Evolutionary conservation across 768 basidiomycete species (phyloP), one percentile per base, ranked within the genome.

Genomic region (Pisolithus sp.): DNA sequence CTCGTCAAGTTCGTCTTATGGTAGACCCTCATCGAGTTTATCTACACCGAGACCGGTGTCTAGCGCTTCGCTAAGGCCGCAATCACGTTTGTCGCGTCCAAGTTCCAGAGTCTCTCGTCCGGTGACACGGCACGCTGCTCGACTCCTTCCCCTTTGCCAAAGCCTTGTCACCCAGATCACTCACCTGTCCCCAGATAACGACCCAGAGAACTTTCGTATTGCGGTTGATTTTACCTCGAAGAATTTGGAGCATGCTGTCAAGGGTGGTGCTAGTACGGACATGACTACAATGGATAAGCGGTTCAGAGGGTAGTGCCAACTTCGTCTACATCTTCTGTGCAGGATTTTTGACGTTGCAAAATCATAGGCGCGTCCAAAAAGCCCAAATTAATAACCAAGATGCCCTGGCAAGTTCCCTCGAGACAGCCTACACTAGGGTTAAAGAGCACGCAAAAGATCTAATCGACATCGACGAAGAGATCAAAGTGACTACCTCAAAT

Each of bases 311-410:
- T 87, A 66, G 48, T 62, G 7, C 57, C 37, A 24, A 40, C 30
- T 42, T 39, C 55, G 47, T 53, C 51, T 23, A 42, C 18, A 15
- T 43, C n/a, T 40, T 39, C 52, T 44, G 13, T 46, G 42, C 37
- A 44, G 31, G n/a, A 48, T 64, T 62, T 54, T 58, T 49, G 7
- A 37, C 45, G 30, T 46, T 37, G 38, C 41, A 30, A 21, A 43
- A 15, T 46, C 51, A 26, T 53, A 86, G 86, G 15, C 78, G 75
- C 62, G 71, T 75, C 18, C 70, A 85, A 61, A 90, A 90, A 64
- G 85, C 86, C 13, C 79, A 79, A 37, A 76, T 92, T 50, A 80
- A 83, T 54, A 80, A 81, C 12, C 72, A 77, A 46, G 82, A 90
- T 59, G 62, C 58, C 13, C 72, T 87, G 4, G 83, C 81, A 13